Evolutionary conservation across 2,329 filamentous ascomycete species (phyloP), one percentile per base, ranked within the genome.

Genomic region (Dryadomyces quercivorus): DNA sequence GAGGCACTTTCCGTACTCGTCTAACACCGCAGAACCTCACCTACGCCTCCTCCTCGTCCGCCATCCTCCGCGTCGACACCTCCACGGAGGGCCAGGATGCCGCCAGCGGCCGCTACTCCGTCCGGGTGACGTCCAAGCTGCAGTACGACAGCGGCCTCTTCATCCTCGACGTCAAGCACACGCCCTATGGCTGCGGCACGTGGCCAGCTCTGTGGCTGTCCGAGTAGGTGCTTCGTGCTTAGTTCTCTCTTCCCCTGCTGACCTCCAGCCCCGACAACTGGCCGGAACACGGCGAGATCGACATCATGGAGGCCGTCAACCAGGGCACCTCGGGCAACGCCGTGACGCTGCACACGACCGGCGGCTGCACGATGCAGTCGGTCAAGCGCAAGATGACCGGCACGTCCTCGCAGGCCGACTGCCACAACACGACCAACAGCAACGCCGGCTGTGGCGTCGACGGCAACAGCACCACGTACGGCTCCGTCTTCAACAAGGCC

Each of bases 171-270:
- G 71, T 85, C 59, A 72, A 75, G 57, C 82, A 85, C 66, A 78
- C 77, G 0, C 82, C 82, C 0, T 78, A 73, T 61, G 82, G 80
- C 45, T 85, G 82, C 62, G 80, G 74, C 3, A 80, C 75, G 21
- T 86, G 80, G 83, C 80, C 81, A 2, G 75, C 84, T 0, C 72
- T 87, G 12, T 86, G 84, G 84, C 70, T 86, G 7, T 72, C 74
- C 0, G 83, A 86, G 59, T 62, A 49, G 6, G 59, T 55, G n/a
- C 5, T 36, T 16, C 4, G 36, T 22, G 5, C 31, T 20, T n/a
- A 5, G 10, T 38, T 43, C 44, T 46, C 2, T 53, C 12, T 36
- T 40, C 13, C 12, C 15, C 42, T 48, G 43, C 47, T 51, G 34
- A 47, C 43, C 1, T 22, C 67, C 84, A 82, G 83, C 82, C 84